These are phyloP conservation scores for Penicillium brevicompactum DNA, from an alignment of 2,329 filamentous ascomycete species.

Conservation along the genomic window DNA sequence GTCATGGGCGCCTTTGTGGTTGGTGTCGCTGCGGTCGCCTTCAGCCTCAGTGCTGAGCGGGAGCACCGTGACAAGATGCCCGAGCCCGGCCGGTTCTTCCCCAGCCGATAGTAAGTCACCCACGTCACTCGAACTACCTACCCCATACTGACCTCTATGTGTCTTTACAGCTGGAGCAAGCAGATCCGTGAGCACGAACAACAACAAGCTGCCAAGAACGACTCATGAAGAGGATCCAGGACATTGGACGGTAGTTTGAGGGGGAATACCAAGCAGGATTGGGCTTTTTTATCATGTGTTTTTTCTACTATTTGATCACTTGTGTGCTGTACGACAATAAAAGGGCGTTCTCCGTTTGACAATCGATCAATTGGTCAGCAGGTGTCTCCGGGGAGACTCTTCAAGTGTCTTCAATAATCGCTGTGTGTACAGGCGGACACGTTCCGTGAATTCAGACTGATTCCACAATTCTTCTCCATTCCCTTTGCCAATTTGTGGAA, in stretches of 20 bases:
- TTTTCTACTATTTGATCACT: slow-evolving; percentile 36
- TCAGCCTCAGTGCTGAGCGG: slow-evolving; percentile 72
- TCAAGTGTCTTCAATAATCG: slow-evolving; percentile 43
- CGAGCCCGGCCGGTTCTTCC: slow-evolving; percentile 75
- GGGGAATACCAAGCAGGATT: slow-evolving; percentile 26
- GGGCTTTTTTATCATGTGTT: slow-evolving; percentile 30
- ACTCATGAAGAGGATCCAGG: slow-evolving; percentile 33
- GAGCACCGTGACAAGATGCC: slow-evolving; percentile 76
- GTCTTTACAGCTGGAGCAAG: slow-evolving; percentile 64
- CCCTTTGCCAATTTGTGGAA: slow-evolving; percentile 56
- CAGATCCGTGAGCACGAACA: slow-evolving; percentile 71
- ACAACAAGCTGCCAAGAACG: slow-evolving; percentile 47
- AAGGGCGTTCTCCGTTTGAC: slow-evolving; percentile 37
- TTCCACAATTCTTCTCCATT: slow-evolving; percentile 48
- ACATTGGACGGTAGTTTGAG: slow-evolving; percentile 22
- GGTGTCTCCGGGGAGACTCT: slow-evolving; percentile 40
- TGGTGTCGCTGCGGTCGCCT: slow-evolving; percentile 68
- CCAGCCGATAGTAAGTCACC: slow-evolving; percentile 74
- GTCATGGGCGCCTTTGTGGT: slow-evolving; percentile 70
- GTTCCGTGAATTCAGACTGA: slow-evolving; percentile 46
- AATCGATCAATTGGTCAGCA: slow-evolving; percentile 38
- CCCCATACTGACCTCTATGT: slow-evolving; percentile 19
- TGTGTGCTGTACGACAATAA: slow-evolving; percentile 42
- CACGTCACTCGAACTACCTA: slow-evolving; percentile 1
- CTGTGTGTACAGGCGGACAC: slow-evolving; percentile 48